Evolutionary conservation across 306 rosid genomes (phyloP), one percentile per base, ranked within the genome.

Genomic region (barrel medic (Medicago truncatula)): DNA sequence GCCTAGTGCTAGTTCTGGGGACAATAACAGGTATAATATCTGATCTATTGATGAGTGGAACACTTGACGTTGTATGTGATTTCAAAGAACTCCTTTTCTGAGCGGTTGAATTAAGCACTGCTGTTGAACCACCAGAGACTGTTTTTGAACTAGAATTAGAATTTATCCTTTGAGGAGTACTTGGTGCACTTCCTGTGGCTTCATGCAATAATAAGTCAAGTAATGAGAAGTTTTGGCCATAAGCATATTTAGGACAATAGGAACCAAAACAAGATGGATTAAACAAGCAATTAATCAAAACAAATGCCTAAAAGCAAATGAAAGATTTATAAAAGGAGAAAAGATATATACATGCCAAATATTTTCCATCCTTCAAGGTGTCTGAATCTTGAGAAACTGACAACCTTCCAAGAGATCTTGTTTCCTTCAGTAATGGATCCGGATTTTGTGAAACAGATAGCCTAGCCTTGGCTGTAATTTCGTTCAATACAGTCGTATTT

Each of bases 321-420:
- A 20, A 72, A 67, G 9, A 71, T 8, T 17, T 43, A 46, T 14
- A 15, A 47, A 44, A 76, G 64, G 80, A 80, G 80, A 73, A 65
- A 76, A 79, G 58, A 74, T 78, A 84, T 87, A 81, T 89, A 95
- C 97, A 86, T 81, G 99, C 76, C 85, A 86, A 85, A 85, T 66
- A 52, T 88, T 92, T 95, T 34, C 85, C 89, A 69, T 95, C 99
- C 91, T 88, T 92, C 38, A 81, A 74, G 77, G 88, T 82, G 69
- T 95, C 98, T 82, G 97, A 82, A 84, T 89, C 96, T 76, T 95
- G 97, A 72, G 98, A 89, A 78, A 95, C 85, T 50, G 99, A 92
- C 85, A 95, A 67, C 86, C 96, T 88, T 79, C 99, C 98, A 76
- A 89, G 93, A 78, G 96, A 80, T 76, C 86, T 92, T 70, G 92